Base-by-base conservation (phyloP, 257 asterid species). In the Gardenia jasminoides region DNA sequence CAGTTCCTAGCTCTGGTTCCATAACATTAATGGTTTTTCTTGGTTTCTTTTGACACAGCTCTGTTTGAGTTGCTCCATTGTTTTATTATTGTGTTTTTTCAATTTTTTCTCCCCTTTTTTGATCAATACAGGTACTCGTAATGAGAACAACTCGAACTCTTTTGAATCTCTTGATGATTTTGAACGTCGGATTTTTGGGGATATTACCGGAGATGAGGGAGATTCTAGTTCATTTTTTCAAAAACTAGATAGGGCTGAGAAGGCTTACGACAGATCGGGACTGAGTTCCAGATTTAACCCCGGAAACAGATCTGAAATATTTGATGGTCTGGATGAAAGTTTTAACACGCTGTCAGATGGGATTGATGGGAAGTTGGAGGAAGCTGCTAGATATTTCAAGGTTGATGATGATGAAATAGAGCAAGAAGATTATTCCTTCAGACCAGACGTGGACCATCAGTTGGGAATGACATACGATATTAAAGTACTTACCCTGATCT, bases 361-460 rank as follows among this genome's bases (percentile, higher is more conserved):
- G 69, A 83, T 92, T 93, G 91, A 80, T 66, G 71, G 50, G 59
- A 90, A 87, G 82, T 79, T 93, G 79, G 86, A 85, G 88, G 81
- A 91, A 79, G 96, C 96, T 0, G 98, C 97, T 2, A 69, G 82
- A 31, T 91, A 88, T 82, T 96, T 92, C 82, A 91, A 87, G 81
- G 85, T 77, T 67, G 97, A 90, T 75, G 87, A 87, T 0, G 88
- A 79, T 2, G 99, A 92, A 89, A 84, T 92, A 39, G 28, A 80
- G 10, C 82, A 67, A 33, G 91, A 92, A 0, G 88, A 88, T 85
- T 93, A 91, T 83, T 66, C 88, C 76, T 96, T 82, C 86, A 89
- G 99, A 86, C 90, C 94, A 8, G 97, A 96, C 87, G 82, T 85
- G 71, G 61, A 90, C 86, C 81, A 87, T 90, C 82, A 70, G 67